Evolutionary conservation across 257 asterid genomes (phyloP).

Genomic region (Leptodermis oblonga): DNA sequence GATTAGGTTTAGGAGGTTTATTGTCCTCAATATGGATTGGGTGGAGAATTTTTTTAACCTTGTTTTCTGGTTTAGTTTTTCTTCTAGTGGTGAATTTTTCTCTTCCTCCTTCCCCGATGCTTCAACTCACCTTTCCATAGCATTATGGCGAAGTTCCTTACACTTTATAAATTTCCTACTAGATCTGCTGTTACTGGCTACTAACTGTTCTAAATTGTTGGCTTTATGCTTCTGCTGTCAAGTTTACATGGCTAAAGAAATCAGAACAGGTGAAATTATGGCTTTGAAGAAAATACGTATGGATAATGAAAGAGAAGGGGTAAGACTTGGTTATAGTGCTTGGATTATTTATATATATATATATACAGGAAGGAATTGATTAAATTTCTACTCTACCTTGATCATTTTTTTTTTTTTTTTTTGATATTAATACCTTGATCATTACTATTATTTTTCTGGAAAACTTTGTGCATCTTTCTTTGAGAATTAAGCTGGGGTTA

Average conservation of each 20-base stretch:
- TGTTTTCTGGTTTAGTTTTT: neutral
- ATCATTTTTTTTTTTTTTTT: too few relatives aligned
- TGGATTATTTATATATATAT: neutral
- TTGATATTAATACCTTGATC: neutral
- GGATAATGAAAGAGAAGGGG: constrained; percentile 97
- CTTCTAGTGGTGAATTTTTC: neutral
- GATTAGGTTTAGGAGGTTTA: too few relatives aligned
- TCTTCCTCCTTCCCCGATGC: neutral
- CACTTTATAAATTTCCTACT: neutral
- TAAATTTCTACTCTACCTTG: too few relatives aligned
- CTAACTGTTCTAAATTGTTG: constrained; percentile 9
- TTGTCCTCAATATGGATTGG: too few relatives aligned
- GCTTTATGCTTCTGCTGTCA: constrained; percentile 43
- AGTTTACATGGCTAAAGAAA: constrained; percentile 85
- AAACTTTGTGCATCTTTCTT: neutral
- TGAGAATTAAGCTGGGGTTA: neutral
- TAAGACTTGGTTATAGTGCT: constrained; percentile 22
- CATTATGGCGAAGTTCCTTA: neutral
- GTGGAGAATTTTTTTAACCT: neutral
- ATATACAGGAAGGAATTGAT: too few relatives aligned
- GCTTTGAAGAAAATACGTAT: constrained; percentile 88
- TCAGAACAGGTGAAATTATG: constrained; percentile 78
- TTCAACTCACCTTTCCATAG: neutral
- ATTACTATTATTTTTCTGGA: neutral
- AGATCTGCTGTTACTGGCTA: neutral